Evolutionary conservation across 805 yeast species (phyloP), one percentile per base, ranked within the genome.

Genomic region (Yarrowia hollandica): DNA sequence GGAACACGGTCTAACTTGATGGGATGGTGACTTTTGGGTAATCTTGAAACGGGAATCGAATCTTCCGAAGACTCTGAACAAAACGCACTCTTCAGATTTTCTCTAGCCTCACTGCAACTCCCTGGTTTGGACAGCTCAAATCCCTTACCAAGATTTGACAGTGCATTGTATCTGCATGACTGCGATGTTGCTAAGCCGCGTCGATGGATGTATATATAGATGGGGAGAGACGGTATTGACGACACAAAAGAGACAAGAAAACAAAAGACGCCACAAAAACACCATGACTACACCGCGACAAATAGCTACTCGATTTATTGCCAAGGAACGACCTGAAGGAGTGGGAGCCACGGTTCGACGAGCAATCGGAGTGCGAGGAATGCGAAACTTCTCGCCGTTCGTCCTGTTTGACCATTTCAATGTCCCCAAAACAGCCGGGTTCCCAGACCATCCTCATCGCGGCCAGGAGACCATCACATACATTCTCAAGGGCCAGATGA

Each of bases 261-360:
- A n/a, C n/a, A n/a, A n/a, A n/a, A n/a, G n/a, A 4, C 19, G 9
- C 7, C 19, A 10, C 4, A 22, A 25, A 25, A 41, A 18, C 1
- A 21, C 16, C 11, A 7, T 26, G 14, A n/a, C 25, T 19, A 19
- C 25, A 23, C 60, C 68, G 11, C 60, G 88, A 73, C 70, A 81
- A 0, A 75, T 83, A 46, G 69, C 78, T 19, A 81, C 81, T 66
- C 71, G 75, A 28, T 75, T 83, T 64, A 67, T 76, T 41, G 90
- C 92, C 26, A 67, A 79, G 37, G 88, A 88, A 66, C 90, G 85
- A 67, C 77, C 85, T 16, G 96, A 89, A 72, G 96, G 96, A 64
- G 90, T 79, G 26, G 96, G 96, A n/a, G 96, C 96, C 25, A 73
- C 79, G 26, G 96, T 89, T 21, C 79, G 96, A 69, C 77, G 96